Conservation (phyloP, 768 basidiomycete species). For the Auricularia sp. region DNA sequence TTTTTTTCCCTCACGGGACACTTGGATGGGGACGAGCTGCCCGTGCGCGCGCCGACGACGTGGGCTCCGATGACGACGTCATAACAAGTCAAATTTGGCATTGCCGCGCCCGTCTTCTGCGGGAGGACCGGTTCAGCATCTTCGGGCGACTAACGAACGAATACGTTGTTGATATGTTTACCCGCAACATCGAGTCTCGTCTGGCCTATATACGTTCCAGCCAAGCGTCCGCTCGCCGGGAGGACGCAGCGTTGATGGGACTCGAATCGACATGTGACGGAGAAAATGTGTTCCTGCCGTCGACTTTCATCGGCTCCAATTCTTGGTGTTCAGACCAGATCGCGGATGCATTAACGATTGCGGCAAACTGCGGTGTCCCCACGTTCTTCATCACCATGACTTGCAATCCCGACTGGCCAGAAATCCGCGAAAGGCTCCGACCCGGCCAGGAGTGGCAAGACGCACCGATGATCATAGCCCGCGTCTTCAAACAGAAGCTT, state of each 20-base stretch:
- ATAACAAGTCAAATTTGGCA: no score
- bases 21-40: constrained; percentile 26
- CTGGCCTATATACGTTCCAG: constrained; percentile 26
- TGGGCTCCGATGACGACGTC: no score
- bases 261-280: no score
- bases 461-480: constrained; percentile 25
- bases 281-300: no score
- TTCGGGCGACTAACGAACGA: constrained; percentile 27
- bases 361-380: constrained; percentile 8
- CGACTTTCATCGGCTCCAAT: no score
- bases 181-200: constrained; percentile 22
- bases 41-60: constrained; percentile 11
- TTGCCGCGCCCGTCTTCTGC: no score
- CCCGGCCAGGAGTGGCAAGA: constrained; percentile 28
- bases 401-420: constrained; percentile 32
- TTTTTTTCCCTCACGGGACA: constrained; percentile 28
- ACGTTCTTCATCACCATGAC: constrained; percentile 27
- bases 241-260: constrained; percentile 2
- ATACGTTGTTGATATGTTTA: constrained; percentile 33
- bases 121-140: constrained; percentile 17
- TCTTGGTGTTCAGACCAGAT: constrained; percentile 27
- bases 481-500: constrained; percentile 29
- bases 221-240: constrained; percentile 15
- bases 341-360: constrained; percentile 28
- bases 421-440: constrained; percentile 21